Evolutionary conservation across 2,329 filamentous ascomycete species (phyloP).

Genomic region (Verticillium klebahnii): DNA sequence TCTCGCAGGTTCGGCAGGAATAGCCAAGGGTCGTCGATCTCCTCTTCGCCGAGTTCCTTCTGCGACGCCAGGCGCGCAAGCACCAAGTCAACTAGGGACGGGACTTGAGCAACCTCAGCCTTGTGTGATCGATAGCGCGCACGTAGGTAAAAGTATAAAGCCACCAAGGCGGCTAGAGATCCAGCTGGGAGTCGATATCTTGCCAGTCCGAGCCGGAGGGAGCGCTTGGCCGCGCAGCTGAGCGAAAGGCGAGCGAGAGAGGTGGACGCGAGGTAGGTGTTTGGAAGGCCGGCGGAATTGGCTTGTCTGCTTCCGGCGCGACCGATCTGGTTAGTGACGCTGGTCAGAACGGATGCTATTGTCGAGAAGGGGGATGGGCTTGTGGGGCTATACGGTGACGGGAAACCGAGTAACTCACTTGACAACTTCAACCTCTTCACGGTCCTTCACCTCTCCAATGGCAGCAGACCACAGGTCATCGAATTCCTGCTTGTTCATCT

Average conservation of each 20-base stretch:
- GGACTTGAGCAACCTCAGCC: slow-evolving; percentile 68
- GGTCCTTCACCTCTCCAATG: slow-evolving; percentile 63
- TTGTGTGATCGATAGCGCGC: slow-evolving; percentile 58
- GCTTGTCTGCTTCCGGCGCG: slow-evolving; percentile 67
- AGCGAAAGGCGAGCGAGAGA: slow-evolving; percentile 90
- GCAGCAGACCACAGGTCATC: slow-evolving; percentile 80
- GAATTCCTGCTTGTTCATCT: slow-evolving; percentile 83
- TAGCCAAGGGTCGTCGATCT: slow-evolving; percentile 71
- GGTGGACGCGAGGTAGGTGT: slow-evolving; percentile 68
- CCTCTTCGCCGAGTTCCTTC: slow-evolving; percentile 70
- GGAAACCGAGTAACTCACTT: slow-evolving; percentile 44
- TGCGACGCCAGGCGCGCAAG: slow-evolving; percentile 79
- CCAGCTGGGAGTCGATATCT: slow-evolving; percentile 83
- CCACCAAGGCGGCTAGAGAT: slow-evolving; percentile 49
- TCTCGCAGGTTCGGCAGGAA: slow-evolving; percentile 87
- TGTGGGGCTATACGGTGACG: slow-evolving; percentile 6
- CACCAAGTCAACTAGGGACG: slow-evolving; percentile 76
- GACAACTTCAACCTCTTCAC: slow-evolving; percentile 55
- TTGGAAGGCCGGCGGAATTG: slow-evolving; percentile 57
- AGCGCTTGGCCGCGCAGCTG: slow-evolving; percentile 74
- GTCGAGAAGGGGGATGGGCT: slow-evolving; percentile 12
- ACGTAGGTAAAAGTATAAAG: slow-evolving; percentile 57
- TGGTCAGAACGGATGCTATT: slow-evolving; percentile 43
- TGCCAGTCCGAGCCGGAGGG: slow-evolving; percentile 74
- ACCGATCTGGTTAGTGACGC: slow-evolving; percentile 81